A percentile compares a stretch with the other conserved stretches of the same genome.
Conservation (phyloP, 176 grass and related monocot species). For the Oropetium thomaeum region DNA sequence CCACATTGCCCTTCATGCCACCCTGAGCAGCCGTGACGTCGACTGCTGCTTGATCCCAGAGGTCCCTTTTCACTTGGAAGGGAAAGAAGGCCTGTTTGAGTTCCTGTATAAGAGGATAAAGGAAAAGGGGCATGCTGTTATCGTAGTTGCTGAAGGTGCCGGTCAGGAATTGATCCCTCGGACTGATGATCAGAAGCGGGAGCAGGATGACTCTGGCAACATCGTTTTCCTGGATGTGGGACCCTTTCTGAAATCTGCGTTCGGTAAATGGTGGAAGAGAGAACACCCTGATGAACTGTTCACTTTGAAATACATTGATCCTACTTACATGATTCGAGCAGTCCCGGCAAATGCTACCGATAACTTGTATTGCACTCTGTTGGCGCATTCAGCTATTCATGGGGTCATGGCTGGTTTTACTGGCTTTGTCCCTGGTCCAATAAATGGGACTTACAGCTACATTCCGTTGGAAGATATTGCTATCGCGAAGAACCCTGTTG, state of each 20-base stretch:
- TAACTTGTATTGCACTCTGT: conserved; percentile 77
- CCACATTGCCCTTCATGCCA: conserved; percentile 78
- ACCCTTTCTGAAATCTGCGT: conserved; percentile 60
- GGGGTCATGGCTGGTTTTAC: conserved; percentile 81
- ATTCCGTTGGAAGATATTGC: conserved; percentile 76
- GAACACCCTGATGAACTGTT: conserved; percentile 56
- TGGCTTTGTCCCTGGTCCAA: conserved; percentile 61
- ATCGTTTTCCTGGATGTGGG: conserved; percentile 65
- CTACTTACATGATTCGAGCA: conserved; percentile 88
- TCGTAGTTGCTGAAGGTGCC: conserved; percentile 85
- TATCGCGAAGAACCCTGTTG: conserved; percentile 56
- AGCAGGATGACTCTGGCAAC: conserved; percentile 77
- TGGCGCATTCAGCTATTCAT: conserved; percentile 78
- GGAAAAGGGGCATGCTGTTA: conserved; percentile 62
- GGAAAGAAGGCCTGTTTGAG: conserved; percentile 71
- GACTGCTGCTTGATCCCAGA: conserved; percentile 95
- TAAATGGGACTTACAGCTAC: conserved; percentile 78
- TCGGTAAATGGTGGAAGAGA: conserved; percentile 80
- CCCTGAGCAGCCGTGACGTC: conserved; percentile 83
- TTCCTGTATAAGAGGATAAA: conserved; percentile 68
- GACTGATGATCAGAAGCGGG: conserved; percentile 50
- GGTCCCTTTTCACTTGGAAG: conserved; percentile 74
- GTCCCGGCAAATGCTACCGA: conserved; percentile 80
- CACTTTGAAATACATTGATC: conserved; percentile 95
- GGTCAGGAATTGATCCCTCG: conserved; percentile 73